Evolutionary conservation across 2,329 filamentous ascomycete species (phyloP).

Genomic region (Pseudomassariella vexata): DNA sequence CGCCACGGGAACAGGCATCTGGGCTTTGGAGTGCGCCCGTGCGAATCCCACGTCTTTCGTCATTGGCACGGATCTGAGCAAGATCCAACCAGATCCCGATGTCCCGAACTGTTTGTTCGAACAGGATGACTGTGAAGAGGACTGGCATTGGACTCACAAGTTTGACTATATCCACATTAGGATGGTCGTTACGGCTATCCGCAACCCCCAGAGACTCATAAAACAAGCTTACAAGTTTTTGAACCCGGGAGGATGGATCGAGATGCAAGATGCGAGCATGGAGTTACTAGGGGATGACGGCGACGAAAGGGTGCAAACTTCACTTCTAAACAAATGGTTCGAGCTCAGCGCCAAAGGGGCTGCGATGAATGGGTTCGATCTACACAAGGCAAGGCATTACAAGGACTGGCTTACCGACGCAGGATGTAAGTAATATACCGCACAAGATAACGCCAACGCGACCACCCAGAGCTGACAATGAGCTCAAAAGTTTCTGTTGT

Average conservation of each 20-base stretch:
- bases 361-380: conserved; percentile 1
- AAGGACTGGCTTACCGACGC: conserved; percentile 2
- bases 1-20: conserved; percentile 2
- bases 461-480: not conserved
- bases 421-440: conserved; percentile 3
- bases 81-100: conserved; percentile 3
- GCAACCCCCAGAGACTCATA: conserved; percentile 1
- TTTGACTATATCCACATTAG: conserved; percentile 4
- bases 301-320: not conserved
- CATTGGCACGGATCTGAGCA: conserved; percentile 3
- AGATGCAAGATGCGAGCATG: conserved; percentile 5
- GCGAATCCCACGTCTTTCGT: conserved; percentile 6
- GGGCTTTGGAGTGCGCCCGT: conserved; percentile 4
- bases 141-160: conserved; percentile 4
- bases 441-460: not conserved
- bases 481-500: conserved; percentile 2
- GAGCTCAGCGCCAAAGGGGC: conserved; percentile 1
- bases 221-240: conserved; percentile 1
- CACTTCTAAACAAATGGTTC: conserved; percentile 3
- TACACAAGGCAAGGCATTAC: conserved; percentile 4
- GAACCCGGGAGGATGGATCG: conserved; percentile 4
- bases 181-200: conserved; percentile 3
- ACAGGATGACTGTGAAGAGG: conserved; percentile 2
- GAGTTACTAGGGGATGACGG: conserved; percentile 4
- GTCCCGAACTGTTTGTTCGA: conserved; percentile 5